Evolutionary conservation across 2,329 filamentous ascomycete genomes (phyloP).

Genomic region (Ophiostoma australiae): DNA sequence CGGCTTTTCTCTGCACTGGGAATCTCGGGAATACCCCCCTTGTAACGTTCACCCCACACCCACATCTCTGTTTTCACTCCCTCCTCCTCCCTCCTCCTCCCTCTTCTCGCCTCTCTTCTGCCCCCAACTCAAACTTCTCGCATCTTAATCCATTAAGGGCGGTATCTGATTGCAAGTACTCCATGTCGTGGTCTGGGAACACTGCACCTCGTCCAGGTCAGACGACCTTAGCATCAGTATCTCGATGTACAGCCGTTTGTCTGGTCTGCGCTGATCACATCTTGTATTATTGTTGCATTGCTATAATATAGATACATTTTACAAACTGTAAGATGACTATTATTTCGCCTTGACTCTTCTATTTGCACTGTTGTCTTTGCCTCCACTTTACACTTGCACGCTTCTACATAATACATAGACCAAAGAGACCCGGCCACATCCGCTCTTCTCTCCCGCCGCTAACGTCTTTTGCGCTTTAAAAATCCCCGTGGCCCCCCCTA

Average conservation of each 20-base stretch:
- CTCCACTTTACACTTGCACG: not conserved
- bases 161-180: not conserved
- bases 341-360: not conserved
- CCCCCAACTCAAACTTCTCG: not conserved
- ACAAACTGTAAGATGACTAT: not conserved
- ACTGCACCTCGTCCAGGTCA: not conserved
- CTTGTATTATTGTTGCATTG: not conserved
- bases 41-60: slow-evolving; percentile 1
- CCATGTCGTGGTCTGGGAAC: not conserved
- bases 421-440: slow-evolving; percentile 2
- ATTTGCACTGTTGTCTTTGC: not conserved
- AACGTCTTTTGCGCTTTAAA: slow-evolving; percentile 7
- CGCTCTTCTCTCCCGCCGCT: slow-evolving; percentile 9
- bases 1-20: slow-evolving; percentile 2
- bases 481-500: not conserved
- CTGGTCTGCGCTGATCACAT: not conserved
- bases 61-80: not conserved
- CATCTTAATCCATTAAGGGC: not conserved
- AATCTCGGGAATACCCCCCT: not conserved
- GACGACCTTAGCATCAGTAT: not conserved
- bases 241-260: not conserved
- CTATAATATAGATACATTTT: not conserved
- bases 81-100: not conserved
- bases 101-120: not conserved
- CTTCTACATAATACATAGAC: not conserved